These are phyloP conservation scores for Clarireedia monteithiana DNA, from an alignment of 2,329 filamentous ascomycete species.

Conservation along the genomic window DNA sequence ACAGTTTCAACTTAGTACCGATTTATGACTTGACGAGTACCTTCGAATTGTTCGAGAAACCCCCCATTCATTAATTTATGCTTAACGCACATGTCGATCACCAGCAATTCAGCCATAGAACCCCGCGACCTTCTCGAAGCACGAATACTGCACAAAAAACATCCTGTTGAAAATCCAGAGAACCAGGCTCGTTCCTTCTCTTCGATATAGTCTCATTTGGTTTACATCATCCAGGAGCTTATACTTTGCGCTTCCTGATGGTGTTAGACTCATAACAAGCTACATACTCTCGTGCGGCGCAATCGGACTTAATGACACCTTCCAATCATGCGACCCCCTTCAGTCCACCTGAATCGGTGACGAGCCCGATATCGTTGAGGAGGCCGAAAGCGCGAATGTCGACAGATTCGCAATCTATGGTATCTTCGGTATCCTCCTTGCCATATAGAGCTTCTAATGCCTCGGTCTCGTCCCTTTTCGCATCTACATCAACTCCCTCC, in stretches of 20 bases:
- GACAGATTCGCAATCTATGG: conserved; percentile 41
- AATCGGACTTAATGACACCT: conserved; percentile 55
- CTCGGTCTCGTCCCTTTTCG: conserved; percentile 53
- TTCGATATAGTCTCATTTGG: not conserved
- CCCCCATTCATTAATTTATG: not conserved
- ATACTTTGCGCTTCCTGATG: conserved; percentile 34
- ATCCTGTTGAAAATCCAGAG: conserved; percentile 9
- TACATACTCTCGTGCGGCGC: conserved; percentile 5
- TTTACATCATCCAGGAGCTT: conserved; percentile 25
- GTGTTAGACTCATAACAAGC: conserved; percentile 26
- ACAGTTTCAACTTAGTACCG: not conserved
- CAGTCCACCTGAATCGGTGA: conserved; percentile 39
- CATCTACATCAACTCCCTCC: conserved; percentile 59
- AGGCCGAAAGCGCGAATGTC: conserved; percentile 52
- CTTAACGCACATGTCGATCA: conserved; percentile 17
- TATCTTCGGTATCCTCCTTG: conserved; percentile 40
- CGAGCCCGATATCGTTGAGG: conserved; percentile 48
- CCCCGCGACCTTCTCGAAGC: conserved; percentile 4
- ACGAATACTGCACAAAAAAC: not conserved
- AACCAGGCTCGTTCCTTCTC: not conserved
- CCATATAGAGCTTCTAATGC: conserved; percentile 48
- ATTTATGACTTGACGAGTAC: not conserved
- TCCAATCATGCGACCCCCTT: conserved; percentile 59
- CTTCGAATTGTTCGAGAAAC: not conserved
- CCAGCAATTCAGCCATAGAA: not conserved